Evolutionary conservation across 1,139 yeast genomes (phyloP), one percentile per base, ranked within the genome.

Genomic region (Yamadazyma atlantica): DNA sequence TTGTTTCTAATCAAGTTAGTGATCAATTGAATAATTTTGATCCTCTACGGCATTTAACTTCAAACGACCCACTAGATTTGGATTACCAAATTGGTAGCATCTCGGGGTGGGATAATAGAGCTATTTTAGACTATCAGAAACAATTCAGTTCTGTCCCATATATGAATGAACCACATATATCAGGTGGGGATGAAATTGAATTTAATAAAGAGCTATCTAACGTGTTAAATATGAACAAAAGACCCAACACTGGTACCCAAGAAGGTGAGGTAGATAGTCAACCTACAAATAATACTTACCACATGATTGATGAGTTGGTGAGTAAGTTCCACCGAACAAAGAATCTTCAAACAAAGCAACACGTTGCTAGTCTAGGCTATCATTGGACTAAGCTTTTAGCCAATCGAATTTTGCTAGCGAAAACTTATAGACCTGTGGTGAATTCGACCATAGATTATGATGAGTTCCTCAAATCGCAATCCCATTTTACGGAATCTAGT

Each of bases 1-100:
- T 88, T 0, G 72, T 85, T 2, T 78, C 90, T 0, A 90, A 90
- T 51, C 97, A 90, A 58, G 89, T 90, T 0, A 74, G 87, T 35
- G 92, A 85, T 49, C 71, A 69, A 43, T 13, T 40, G 8, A 39
- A 38, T 14, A 36, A 37, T 7, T 33, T 33, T 13, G 49, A 49
- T 6, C 29, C 48, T 41, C 39, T 35, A 7, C 27, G 35, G 7
- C 44, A 48, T 15, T 47, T 47, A 11, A 60, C 53, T 11, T 57
- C 51, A 23, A 60, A 56, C 15, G 58, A 69, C 37, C 63, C 74
- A n/a, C 55, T 78, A 42, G 75, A 73, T 35, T 63, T 75, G 40
- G 85, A 85, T 43, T 80, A 80, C 50, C 96, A 88, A 53, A 51
- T 81, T 13, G 86, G 94, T 2, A 78, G 84, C 71, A 66, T 78